Percentiles rank a stretch among this genome's conserved stretches.
phyloP scores from a whole-genome alignment of 2,329 filamentous ascomycete species.

The Aspergillus quadrilineatus region DNA sequence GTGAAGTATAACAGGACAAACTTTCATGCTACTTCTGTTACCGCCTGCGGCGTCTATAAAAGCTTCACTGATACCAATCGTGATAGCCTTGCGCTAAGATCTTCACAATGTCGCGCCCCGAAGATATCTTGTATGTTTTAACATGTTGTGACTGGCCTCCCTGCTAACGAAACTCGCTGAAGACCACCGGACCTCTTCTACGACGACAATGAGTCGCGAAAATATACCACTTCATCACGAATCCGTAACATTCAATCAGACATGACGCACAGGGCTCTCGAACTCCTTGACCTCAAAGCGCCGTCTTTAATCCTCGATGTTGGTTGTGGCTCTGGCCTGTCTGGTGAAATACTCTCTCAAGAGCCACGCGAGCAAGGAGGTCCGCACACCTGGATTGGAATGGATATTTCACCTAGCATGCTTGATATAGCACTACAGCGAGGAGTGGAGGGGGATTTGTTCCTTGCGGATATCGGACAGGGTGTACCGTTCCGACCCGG shows the following conservation, averaged over 20 bases:
- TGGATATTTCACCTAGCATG: slow-evolving; percentile 96
- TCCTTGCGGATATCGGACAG: slow-evolving; percentile 92
- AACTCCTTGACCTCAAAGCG: slow-evolving; percentile 75
- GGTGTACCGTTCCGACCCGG: slow-evolving; percentile 91
- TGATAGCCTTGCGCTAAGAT: neutral
- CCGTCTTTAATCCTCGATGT: slow-evolving; percentile 92
- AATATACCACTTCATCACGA: slow-evolving; percentile 94
- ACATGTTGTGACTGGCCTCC: neutral
- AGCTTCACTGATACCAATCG: too few species aligned
- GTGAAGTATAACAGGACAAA: neutral
- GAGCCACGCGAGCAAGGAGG: slow-evolving; percentile 68
- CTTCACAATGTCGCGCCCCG: slow-evolving; percentile 80
- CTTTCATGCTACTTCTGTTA: neutral
- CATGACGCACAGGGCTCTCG: slow-evolving; percentile 91
- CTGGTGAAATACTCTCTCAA: slow-evolving; percentile 87
- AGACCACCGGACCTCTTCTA: slow-evolving; percentile 97
- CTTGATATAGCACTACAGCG: slow-evolving; percentile 89
- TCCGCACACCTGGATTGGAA: slow-evolving; percentile 93
- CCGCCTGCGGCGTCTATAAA: too few species aligned
- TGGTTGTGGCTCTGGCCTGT: slow-evolving; percentile 93
- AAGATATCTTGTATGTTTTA: slow-evolving; percentile 77
- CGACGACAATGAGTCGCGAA: slow-evolving; percentile 90
- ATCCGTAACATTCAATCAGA: slow-evolving; percentile 93
- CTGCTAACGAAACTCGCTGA: slow-evolving; percentile 18
- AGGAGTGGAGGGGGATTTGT: slow-evolving; percentile 88